Base-by-base conservation (phyloP, 768 basidiomycete species). In the Sistotremastrum niveocremeum region DNA sequence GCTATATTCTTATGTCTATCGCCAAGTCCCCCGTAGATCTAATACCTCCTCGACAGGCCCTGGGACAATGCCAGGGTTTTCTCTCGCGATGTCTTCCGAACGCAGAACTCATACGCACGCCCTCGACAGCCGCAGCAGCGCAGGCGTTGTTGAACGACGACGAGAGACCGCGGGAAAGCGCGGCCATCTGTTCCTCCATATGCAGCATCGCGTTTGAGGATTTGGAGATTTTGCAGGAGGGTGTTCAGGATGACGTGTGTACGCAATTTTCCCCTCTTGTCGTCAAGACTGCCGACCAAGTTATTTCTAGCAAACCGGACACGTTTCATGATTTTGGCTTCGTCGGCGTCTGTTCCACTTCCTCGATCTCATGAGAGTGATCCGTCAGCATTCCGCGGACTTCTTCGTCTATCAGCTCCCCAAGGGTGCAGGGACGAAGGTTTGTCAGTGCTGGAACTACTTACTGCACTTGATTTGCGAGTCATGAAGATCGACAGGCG, bases 41-140 rank as follows among this genome's bases (percentile, higher is more conserved):
- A 5, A 7, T 49, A 2, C 8, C 20, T 38, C 7, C 6, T 10
- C 10, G 6, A 8, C 50, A 87, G 84, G 84, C 84, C 9, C 60
- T 88, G 29, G 85, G 85, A 10, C 85, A 89, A 61, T 89, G 85
- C 59, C 67, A 65, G n/a, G 63, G 56, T 11, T 88, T 82, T 61
- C 60, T 88, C 12, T 54, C 62, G 8, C 54, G 61, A 44, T 57
- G 74, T 39, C 59, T 88, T 20, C 78, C 84, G 1, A 51, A 54
- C 20, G 79, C 72, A 4, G 57, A 64, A 1, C 58, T 71, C 31
- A 65, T 79, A 44, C 77, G 72, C 54, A 77, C 71, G n/a, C 55
- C 76, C 5, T 89, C 85, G 5, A 89, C 85, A 5, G 83, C 83
- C 0, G 70, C 69, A 4, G 85, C 85, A 7, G 85, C 84, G 1